Evolutionary conservation across 2,329 filamentous ascomycete genomes (phyloP).

Genomic region (Aspergillus ustus): DNA sequence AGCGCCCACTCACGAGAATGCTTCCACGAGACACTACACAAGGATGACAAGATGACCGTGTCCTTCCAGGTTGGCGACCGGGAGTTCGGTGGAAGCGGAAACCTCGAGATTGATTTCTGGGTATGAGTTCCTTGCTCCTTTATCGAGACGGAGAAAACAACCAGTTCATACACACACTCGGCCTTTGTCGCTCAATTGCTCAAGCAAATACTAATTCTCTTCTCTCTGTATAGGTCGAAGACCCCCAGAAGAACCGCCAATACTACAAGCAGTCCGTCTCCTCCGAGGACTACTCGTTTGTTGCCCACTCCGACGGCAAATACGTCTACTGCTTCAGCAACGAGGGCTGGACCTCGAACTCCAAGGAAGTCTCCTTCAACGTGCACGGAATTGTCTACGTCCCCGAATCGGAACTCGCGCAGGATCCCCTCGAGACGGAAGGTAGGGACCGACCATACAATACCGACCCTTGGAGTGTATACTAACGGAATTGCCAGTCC

Average conservation of each 20-base stretch:
- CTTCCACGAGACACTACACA: slow-evolving; percentile 92
- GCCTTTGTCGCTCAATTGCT: not conserved
- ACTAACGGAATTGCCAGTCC: slow-evolving; percentile 60
- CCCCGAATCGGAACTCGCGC: slow-evolving; percentile 78
- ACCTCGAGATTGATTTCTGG: slow-evolving; percentile 97
- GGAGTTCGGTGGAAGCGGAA: slow-evolving; percentile 92
- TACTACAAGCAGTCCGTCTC: slow-evolving; percentile 80
- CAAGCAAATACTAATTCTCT: slow-evolving; percentile 19
- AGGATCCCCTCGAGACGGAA: slow-evolving; percentile 90
- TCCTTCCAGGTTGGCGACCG: slow-evolving; percentile 97
- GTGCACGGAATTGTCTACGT: slow-evolving; percentile 99
- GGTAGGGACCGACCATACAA: slow-evolving; percentile 57
- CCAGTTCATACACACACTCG: not conserved
- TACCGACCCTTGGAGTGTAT: not conserved
- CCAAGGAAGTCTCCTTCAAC: slow-evolving; percentile 98
- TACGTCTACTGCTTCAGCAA: slow-evolving; percentile 99
- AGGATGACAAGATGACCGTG: slow-evolving; percentile 97
- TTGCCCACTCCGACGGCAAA: slow-evolving; percentile 81
- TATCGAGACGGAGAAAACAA: not conserved
- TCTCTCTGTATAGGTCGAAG: slow-evolving; percentile 66
- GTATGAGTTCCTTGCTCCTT: slow-evolving; percentile 59
- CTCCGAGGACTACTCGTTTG: slow-evolving; percentile 92
- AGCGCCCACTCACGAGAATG: slow-evolving; percentile 93
- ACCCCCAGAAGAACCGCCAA: slow-evolving; percentile 75
- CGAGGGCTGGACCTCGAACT: slow-evolving; percentile 94